Conservation (phyloP, 495 filamentous ascomycete species). For the Chlorociboria aeruginascens region DNA sequence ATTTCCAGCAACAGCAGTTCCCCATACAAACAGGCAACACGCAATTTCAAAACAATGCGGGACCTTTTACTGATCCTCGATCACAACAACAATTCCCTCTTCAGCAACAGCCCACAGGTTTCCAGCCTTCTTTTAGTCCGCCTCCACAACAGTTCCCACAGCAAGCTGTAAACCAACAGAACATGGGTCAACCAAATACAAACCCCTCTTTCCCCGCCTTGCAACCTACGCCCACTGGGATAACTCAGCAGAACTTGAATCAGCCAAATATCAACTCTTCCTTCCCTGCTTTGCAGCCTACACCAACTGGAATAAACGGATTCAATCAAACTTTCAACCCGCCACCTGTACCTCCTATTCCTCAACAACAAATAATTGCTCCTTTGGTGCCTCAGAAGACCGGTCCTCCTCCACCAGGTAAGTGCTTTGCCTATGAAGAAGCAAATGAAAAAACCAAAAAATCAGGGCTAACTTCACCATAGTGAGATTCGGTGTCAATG, state of each 20-base stretch:
- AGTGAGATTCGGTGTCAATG: conserved; percentile 73
- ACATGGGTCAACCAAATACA: conserved; percentile 34
- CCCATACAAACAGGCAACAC: not conserved
- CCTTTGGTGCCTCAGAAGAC: conserved; percentile 81
- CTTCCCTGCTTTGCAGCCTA: conserved; percentile 43
- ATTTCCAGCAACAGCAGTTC: conserved; percentile 19
- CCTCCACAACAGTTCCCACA: conserved; percentile 5
- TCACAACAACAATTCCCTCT: conserved; percentile 48
- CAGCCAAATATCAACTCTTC: conserved; percentile 42
- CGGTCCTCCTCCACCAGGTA: conserved; percentile 66
- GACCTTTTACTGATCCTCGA: conserved; percentile 45
- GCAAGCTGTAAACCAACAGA: conserved; percentile 29
- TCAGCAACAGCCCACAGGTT: conserved; percentile 57
- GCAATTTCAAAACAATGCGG: conserved; percentile 25
- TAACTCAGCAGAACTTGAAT: conserved; percentile 35
- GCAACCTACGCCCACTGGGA: conserved; percentile 39
- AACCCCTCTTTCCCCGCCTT: conserved; percentile 45
- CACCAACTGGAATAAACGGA: conserved; percentile 42
- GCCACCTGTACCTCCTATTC: conserved; percentile 31
- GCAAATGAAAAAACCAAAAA: too few species aligned
- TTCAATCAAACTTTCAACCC: conserved; percentile 31
- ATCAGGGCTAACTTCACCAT: too few species aligned
- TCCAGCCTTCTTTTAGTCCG: conserved; percentile 39
- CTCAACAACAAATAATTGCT: conserved; percentile 28
- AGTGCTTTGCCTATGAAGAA: too few species aligned